phyloP scores from a whole-genome alignment of 257 asterid species.

The Cynanchum wilfordii region DNA sequence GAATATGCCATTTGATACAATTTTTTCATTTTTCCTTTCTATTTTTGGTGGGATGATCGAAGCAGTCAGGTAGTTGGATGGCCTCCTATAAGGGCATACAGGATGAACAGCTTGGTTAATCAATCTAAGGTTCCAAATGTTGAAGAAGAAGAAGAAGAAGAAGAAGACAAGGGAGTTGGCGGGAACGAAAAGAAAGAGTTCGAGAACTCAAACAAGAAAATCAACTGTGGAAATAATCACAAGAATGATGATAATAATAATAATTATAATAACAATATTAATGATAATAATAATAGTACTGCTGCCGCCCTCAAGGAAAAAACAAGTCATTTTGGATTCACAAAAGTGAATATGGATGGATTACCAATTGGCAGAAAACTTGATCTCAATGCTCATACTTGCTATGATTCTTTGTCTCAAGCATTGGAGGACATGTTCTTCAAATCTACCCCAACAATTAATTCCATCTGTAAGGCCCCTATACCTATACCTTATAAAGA shows the following conservation, averaged over 20 bases:
- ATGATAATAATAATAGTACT: not conserved
- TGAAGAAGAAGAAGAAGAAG: constrained; percentile 50
- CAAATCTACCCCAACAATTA: constrained; percentile 28
- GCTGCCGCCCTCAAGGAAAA: constrained; percentile 26
- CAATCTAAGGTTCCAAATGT: constrained; percentile 45
- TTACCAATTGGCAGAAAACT: constrained; percentile 77
- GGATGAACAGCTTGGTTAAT: constrained; percentile 67
- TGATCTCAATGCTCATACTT: constrained; percentile 63
- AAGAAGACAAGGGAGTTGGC: constrained; percentile 48
- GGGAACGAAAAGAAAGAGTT: constrained; percentile 38
- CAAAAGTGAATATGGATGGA: constrained; percentile 86
- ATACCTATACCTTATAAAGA: no score
- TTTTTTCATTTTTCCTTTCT: not conserved
- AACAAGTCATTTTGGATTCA: constrained; percentile 49
- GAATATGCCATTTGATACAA: no score
- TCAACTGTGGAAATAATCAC: constrained; percentile 46
- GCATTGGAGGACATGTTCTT: constrained; percentile 75
- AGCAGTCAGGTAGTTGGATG: constrained; percentile 95
- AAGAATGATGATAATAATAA: constrained; percentile 23
- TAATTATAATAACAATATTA: constrained; percentile 24
- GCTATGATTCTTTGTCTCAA: constrained; percentile 53
- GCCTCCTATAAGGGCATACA: constrained; percentile 78
- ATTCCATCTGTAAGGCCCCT: constrained; percentile 19
- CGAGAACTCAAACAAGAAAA: constrained; percentile 56
- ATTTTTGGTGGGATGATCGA: not conserved